Evolutionary conservation across 768 basidiomycete species (phyloP).

Genomic region (Mycena galopus): DNA sequence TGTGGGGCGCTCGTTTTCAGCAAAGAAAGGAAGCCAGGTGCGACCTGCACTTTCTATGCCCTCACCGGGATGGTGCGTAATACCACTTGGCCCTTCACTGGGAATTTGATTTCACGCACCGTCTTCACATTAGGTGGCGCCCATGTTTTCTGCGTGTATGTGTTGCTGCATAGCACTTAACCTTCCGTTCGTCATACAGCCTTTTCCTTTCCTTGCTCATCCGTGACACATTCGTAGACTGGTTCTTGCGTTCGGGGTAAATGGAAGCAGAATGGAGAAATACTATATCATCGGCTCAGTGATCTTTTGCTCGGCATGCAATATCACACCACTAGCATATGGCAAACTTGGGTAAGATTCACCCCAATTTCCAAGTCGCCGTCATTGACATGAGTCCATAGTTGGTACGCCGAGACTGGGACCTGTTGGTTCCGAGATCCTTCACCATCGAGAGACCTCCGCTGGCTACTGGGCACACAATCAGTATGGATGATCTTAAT

Average conservation of each 20-base stretch:
- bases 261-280: conserved; percentile 13
- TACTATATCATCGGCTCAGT: conserved; percentile 2
- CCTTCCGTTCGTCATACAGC: neutral
- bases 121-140: neutral
- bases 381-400: conserved; percentile 1
- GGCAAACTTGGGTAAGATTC: neutral
- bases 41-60: neutral
- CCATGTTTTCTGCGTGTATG: neutral
- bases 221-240: conserved; percentile 5
- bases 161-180: neutral
- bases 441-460: neutral
- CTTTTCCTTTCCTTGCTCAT: neutral
- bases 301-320: neutral
- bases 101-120: neutral
- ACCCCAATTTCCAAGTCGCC: neutral
- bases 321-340: neutral
- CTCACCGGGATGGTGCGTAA: neutral
- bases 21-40: neutral
- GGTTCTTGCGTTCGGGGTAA: conserved; percentile 6
- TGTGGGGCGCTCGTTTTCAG: neutral
- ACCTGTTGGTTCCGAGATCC: conserved; percentile 3
- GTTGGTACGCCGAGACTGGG: neutral
- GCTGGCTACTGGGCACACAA: conserved; percentile 1
- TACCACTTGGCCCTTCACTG: neutral
- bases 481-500: neutral